Conservation (phyloP, 1,139 yeast genomes). For the Hemisphaericaspora xylanilytica region DNA sequence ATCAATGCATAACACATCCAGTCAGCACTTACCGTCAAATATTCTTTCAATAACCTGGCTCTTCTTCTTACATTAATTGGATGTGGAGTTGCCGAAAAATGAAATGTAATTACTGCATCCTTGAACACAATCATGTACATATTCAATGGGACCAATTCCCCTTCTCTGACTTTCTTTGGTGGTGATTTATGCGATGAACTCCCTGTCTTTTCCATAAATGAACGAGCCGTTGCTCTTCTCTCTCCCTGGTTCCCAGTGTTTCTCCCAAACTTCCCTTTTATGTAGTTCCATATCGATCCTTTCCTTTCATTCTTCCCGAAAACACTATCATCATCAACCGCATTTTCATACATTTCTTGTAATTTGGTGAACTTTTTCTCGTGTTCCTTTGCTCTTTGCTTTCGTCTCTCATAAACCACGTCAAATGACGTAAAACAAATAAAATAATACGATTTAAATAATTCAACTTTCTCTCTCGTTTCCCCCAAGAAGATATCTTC, state of each 20-base stretch:
- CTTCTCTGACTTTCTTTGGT: conserved; percentile 49
- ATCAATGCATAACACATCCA: conserved; percentile 97
- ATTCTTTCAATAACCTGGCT: conserved; percentile 82
- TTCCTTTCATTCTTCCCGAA: conserved; percentile 22
- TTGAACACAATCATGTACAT: conserved; percentile 91
- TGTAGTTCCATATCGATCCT: conserved; percentile 18
- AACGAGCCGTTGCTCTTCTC: conserved; percentile 10
- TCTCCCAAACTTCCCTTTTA: conserved; percentile 14
- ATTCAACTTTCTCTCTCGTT: conserved; percentile 90
- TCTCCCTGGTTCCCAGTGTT: conserved; percentile 7
- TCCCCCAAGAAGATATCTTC: conserved; percentile 95
- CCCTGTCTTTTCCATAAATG: conserved; percentile 15
- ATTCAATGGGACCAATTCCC: conserved; percentile 84
- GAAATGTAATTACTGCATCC: conserved; percentile 90
- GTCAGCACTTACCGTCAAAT: conserved; percentile 85
- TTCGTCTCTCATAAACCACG: conserved; percentile 69
- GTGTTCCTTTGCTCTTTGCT: conserved; percentile 45
- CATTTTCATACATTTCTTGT: conserved; percentile 35
- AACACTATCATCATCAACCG: conserved; percentile 16
- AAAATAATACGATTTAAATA: conserved; percentile 84
- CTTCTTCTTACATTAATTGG: conserved; percentile 94
- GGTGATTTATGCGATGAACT: conserved; percentile 26
- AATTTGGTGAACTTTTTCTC: conserved; percentile 40
- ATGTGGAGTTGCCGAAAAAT: conserved; percentile 93
- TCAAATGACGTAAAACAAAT: conserved; percentile 94